These are phyloP conservation scores for Sclerotinia minor DNA, from an alignment of 2,329 filamentous ascomycete species.

Conservation along the genomic window DNA sequence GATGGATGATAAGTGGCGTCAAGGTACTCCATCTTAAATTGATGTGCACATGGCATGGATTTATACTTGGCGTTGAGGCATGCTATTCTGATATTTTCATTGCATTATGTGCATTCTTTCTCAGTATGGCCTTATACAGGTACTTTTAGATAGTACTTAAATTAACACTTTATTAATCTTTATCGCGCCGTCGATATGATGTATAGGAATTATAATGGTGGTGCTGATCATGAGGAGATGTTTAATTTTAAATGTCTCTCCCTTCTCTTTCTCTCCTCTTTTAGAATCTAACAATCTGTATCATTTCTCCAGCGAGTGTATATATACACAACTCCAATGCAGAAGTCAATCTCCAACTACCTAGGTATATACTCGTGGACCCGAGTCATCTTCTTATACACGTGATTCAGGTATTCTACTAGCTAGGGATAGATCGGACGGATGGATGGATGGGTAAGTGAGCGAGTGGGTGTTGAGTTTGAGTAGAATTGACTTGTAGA, in stretches of 20 bases:
- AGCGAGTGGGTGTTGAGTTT: too few species aligned
- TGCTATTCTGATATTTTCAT: background rate
- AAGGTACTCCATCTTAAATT: background rate
- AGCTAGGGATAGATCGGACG: background rate
- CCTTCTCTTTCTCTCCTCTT: background rate
- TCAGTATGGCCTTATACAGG: background rate
- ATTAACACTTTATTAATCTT: background rate
- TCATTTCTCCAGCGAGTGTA: background rate
- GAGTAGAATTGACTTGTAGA: too few species aligned
- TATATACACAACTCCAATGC: background rate
- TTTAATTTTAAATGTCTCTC: too few species aligned
- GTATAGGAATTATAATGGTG: background rate
- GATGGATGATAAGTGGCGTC: conserved; percentile 6
- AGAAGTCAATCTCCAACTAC: background rate
- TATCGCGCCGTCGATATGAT: background rate
- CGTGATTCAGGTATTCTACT: background rate
- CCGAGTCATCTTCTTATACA: background rate
- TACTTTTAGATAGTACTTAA: background rate
- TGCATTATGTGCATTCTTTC: background rate
- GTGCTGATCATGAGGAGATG: background rate
- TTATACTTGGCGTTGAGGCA: background rate
- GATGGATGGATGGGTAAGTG: background rate
- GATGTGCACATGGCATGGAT: conserved; percentile 3
- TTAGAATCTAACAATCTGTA: background rate
- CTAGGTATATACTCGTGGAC: background rate